These are phyloP conservation scores for Ceratocystis cubensis DNA, from an alignment of 2,329 filamentous ascomycete species.

Conservation along the genomic window DNA sequence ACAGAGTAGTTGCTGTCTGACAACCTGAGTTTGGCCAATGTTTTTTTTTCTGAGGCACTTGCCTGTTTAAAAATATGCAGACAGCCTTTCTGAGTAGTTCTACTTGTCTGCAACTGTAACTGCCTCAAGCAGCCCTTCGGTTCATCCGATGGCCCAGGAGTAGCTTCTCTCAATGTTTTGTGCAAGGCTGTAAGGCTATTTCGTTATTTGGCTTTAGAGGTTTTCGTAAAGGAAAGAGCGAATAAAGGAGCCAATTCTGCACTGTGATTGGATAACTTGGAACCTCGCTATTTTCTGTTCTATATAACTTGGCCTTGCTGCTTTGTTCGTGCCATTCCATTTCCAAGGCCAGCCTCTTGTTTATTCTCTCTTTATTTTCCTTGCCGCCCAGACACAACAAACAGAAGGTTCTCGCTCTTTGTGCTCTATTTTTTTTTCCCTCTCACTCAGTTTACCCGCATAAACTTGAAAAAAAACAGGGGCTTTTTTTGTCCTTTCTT, in stretches of 20 bases:
- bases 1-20: neutral
- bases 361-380: neutral
- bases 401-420: neutral
- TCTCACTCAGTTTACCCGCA: neutral
- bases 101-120: neutral
- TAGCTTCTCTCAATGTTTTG: neutral
- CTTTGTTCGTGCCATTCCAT: slow-evolving; percentile 2
- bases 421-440: neutral
- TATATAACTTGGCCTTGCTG: no score
- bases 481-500: neutral
- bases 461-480: neutral
- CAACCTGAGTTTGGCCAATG: neutral
- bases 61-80: slow-evolving; percentile 1
- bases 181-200: neutral
- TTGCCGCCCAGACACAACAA: slow-evolving; percentile 6
- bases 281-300: neutral
- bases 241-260: neutral
- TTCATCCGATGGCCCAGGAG: neutral
- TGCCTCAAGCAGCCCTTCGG: neutral
- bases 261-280: neutral
- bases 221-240: slow-evolving; percentile 2
- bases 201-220: neutral
- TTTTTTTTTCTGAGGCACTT: neutral
- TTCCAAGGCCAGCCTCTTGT: slow-evolving; percentile 3
- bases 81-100: neutral